These are phyloP conservation scores for Cyclotella choctawhatcheeana DNA, from an alignment of 108 stramenopile species.

Conservation along the genomic window DNA sequence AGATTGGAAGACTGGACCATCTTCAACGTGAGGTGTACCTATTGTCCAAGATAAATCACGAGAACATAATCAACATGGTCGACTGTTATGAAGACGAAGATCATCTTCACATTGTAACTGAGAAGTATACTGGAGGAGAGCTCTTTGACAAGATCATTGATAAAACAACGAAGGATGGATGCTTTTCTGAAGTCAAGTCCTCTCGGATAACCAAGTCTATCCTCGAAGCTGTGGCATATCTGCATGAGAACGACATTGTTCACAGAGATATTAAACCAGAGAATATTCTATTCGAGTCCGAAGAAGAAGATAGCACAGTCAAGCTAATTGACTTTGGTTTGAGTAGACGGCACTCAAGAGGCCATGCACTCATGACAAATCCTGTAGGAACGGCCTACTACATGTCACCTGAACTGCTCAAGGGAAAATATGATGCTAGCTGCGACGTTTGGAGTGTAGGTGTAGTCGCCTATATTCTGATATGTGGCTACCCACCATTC, in stretches of 20 bases:
- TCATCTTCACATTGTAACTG: conserved; percentile 5
- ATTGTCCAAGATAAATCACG: conserved; percentile 23
- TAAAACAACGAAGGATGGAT: conserved; percentile 21
- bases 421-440: conserved; percentile 57
- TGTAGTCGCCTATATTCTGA: conserved; percentile 90
- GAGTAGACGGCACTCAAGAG: conserved; percentile 14
- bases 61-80: conserved; percentile 25
- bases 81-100: conserved; percentile 13
- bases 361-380: conserved; percentile 15
- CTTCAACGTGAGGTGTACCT: conserved; percentile 21
- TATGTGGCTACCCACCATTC: conserved; percentile 97
- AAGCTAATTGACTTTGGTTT: conserved; percentile 72
- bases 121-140: conserved; percentile 42
- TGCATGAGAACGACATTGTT: conserved; percentile 63
- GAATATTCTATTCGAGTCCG: conserved; percentile 27
- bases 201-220: conserved; percentile 48
- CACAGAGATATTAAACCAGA: conserved; percentile 82
- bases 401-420: conserved; percentile 65
- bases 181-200: conserved; percentile 49
- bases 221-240: conserved; percentile 48
- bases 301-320: conserved; percentile 12
- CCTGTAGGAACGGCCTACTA: conserved; percentile 67
- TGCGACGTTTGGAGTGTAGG: conserved; percentile 93
- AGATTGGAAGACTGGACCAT: conserved; percentile 35
- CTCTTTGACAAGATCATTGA: conserved; percentile 55